These are phyloP conservation scores for Yamadazyma scolyti DNA, from an alignment of 805 yeast species.

Conservation along the genomic window DNA sequence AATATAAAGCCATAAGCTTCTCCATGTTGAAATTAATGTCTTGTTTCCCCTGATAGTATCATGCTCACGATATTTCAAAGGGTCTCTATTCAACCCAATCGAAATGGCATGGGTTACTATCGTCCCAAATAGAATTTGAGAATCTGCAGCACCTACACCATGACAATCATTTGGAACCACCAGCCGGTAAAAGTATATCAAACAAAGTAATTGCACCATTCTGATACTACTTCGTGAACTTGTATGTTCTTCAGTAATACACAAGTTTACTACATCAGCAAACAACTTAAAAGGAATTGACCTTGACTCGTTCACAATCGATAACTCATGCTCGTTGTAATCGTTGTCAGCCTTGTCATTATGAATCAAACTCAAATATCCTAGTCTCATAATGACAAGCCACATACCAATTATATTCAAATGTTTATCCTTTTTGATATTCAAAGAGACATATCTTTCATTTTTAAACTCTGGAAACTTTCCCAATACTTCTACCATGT, in stretches of 20 bases:
- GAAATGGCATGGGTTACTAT: conserved; percentile 36
- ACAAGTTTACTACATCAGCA: conserved; percentile 26
- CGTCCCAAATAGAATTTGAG: conserved; percentile 34
- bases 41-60: conserved; percentile 26
- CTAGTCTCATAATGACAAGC: conserved; percentile 28
- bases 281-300: conserved; percentile 24
- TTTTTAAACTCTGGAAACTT: conserved; percentile 16
- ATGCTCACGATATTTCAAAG: conserved; percentile 26
- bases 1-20: conserved; percentile 33
- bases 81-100: conserved; percentile 40
- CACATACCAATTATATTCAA: conserved; percentile 26
- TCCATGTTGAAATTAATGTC: conserved; percentile 27
- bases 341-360: conserved; percentile 25
- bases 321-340: conserved; percentile 23
- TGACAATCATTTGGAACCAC: conserved; percentile 41
- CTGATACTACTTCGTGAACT: conserved; percentile 29
- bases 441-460: conserved; percentile 17
- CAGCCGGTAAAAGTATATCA: conserved; percentile 29
- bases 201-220: conserved; percentile 31
- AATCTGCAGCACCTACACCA: conserved; percentile 38
- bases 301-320: conserved; percentile 28
- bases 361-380: conserved; percentile 37
- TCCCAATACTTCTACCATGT: conserved; percentile 21
- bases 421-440: conserved; percentile 27
- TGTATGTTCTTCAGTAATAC: conserved; percentile 29